Evolutionary conservation across 73 alveolate genomes (phyloP).

Genomic region (Uronychia setigera): DNA sequence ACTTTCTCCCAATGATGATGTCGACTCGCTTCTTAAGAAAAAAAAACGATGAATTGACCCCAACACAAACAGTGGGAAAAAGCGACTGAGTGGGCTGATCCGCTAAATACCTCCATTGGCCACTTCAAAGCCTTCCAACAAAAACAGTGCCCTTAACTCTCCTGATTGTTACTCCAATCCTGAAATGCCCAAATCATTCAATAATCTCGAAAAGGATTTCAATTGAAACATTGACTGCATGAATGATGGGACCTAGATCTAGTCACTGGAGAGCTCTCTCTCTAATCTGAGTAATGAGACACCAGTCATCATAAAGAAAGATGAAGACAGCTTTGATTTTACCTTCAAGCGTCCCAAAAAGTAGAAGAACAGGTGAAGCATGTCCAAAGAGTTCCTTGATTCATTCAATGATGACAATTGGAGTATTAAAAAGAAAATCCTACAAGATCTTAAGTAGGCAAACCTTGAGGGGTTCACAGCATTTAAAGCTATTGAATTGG

Average conservation of each 20-base stretch:
- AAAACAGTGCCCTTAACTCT: not conserved
- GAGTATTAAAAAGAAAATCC: not conserved
- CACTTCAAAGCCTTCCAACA: not conserved
- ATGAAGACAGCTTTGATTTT: not conserved
- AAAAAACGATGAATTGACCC: not conserved
- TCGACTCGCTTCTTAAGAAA: not conserved
- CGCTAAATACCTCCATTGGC: not conserved
- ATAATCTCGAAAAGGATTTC: not conserved
- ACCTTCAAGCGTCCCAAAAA: not conserved
- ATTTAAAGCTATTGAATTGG: not conserved
- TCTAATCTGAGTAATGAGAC: not conserved
- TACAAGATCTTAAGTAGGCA: not conserved
- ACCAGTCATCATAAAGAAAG: not conserved
- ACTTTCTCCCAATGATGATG: not conserved
- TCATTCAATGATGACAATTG: not conserved
- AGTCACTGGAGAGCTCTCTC: not conserved
- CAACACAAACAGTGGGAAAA: not conserved
- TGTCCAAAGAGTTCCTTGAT: not conserved
- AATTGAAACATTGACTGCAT: not conserved
- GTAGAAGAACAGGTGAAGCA: not conserved
- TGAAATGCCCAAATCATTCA: not conserved
- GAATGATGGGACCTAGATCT: not conserved
- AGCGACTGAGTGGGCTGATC: slow-evolving; percentile 2
- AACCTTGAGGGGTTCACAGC: not conserved
- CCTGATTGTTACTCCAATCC: not conserved